Evolutionary conservation across 2,329 filamentous ascomycete species (phyloP), one percentile per base, ranked within the genome.

Genomic region (Sclerotiophoma versabilis): DNA sequence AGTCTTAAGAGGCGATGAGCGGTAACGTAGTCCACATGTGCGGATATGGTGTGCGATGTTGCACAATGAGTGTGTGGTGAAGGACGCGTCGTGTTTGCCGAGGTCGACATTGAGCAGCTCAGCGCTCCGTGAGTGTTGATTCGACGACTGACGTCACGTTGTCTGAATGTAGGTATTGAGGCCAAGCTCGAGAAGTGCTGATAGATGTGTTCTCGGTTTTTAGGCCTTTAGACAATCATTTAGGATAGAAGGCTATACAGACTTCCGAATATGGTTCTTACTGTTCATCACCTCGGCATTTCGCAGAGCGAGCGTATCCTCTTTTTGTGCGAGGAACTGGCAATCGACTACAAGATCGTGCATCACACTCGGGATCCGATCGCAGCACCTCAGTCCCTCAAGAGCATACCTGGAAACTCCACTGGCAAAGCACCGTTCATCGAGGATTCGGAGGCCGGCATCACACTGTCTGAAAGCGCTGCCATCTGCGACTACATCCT

Each of bases 241-340:
- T n/a, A n/a, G n/a, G n/a, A n/a, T n/a, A n/a, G n/a, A n/a, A n/a
- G n/a, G n/a, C n/a, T n/a, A n/a, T n/a, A n/a, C n/a, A n/a, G n/a
- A n/a, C n/a, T n/a, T n/a, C n/a, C n/a, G n/a, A 53, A 9, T 23
- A 64, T 66, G 60, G 59, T 58, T 5, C 58, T 71, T 9, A 64
- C 61, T 36, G 25, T 70, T 34, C 61, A 70, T 46, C 67, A 70
- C 48, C 59, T 71, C 34, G 54, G 63, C 20, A 56, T 64, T 65
- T 85, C 83, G 2, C 84, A 87, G 65, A 86, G 84, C 25, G 85
- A 88, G 70, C 83, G 86, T 26, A 77, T 88, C 43, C 70, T 82
- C 64, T 87, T 83, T 79, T 80, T 88, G 38, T 84, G 81, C 71
- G 85, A 88, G 71, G 86, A 88, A 68, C 80, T 88, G 11, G 71